Conservation (phyloP, 345 rosid species). For the Clausena lansium region DNA sequence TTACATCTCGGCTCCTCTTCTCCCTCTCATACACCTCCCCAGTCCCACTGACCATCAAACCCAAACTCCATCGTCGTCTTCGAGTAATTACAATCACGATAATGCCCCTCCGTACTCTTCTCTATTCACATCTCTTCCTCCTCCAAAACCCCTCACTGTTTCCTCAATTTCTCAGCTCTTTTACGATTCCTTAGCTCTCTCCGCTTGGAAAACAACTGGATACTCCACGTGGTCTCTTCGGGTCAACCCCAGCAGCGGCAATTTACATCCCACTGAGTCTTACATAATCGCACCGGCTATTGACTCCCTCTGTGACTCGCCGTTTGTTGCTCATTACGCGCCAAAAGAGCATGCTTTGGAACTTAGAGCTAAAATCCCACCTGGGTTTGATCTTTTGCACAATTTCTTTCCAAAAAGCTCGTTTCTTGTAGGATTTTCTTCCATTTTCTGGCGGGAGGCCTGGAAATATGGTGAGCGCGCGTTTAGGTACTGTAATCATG, state of each 20-base stretch:
- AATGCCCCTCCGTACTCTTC: slow-evolving; percentile 48
- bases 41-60: slow-evolving; percentile 14
- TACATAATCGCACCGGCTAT: slow-evolving; percentile 70
- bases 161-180: slow-evolving; percentile 65
- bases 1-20: slow-evolving; percentile 55
- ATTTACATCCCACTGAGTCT: slow-evolving; percentile 80
- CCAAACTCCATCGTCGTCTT: slow-evolving; percentile 10
- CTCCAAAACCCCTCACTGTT: slow-evolving; percentile 49
- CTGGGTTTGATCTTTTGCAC: slow-evolving; percentile 34
- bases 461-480: slow-evolving; percentile 97
- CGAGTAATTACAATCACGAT: background rate
- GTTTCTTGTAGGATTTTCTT: slow-evolving; percentile 66
- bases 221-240: slow-evolving; percentile 89
- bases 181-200: slow-evolving; percentile 77
- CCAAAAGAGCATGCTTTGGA: slow-evolving; percentile 80
- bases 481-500: slow-evolving; percentile 82
- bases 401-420: slow-evolving; percentile 47
- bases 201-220: slow-evolving; percentile 86
- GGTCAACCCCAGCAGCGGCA: slow-evolving; percentile 95
- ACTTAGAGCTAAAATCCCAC: slow-evolving; percentile 59
- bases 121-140: slow-evolving; percentile 59
- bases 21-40: slow-evolving; percentile 50
- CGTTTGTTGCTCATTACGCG: slow-evolving; percentile 79
- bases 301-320: slow-evolving; percentile 37
- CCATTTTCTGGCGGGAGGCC: slow-evolving; percentile 91